Conservation (phyloP, 116 monocot species). For the Posidonia oceanica region DNA sequence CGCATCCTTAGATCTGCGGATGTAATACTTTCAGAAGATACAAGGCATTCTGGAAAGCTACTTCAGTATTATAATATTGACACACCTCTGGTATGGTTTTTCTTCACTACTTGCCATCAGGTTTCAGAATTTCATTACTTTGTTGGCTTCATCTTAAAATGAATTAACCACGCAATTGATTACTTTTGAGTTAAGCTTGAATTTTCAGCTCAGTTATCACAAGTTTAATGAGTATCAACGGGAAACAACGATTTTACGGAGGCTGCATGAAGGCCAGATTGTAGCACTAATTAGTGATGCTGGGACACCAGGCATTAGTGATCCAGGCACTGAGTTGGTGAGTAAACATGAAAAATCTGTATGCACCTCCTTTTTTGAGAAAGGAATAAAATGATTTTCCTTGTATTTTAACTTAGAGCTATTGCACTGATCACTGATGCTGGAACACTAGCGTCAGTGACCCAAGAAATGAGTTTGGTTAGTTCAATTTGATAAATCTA, state of each 20-base stretch:
- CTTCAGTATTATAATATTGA: slow-evolving; percentile 81
- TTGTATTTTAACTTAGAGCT: neutral
- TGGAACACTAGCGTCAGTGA: too few species aligned
- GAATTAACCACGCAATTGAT: neutral
- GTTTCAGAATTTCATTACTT: slow-evolving; percentile 2
- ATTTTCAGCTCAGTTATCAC: slow-evolving; percentile 88
- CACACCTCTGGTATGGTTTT: slow-evolving; percentile 64
- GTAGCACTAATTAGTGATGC: slow-evolving; percentile 95
- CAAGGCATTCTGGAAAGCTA: slow-evolving; percentile 87
- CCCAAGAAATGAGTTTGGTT: too few species aligned
- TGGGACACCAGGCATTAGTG: slow-evolving; percentile 90
- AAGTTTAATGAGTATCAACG: slow-evolving; percentile 93
- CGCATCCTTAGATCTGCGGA: slow-evolving; percentile 82
- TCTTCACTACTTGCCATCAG: neutral
- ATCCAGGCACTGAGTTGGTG: slow-evolving; percentile 90
- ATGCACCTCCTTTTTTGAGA: neutral
- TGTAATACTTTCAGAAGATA: slow-evolving; percentile 96
- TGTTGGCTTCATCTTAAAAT: neutral
- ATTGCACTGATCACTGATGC: neutral
- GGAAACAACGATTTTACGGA: slow-evolving; percentile 44
- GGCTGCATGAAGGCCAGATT: slow-evolving; percentile 71
- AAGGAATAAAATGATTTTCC: neutral
- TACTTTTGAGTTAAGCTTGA: slow-evolving; percentile 19
- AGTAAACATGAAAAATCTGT: slow-evolving; percentile 4
- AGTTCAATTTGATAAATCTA: too few species aligned